Evolutionary conservation across 2,329 filamentous ascomycete species (phyloP), one percentile per base, ranked within the genome.

Genomic region (Xylogone sp.): DNA sequence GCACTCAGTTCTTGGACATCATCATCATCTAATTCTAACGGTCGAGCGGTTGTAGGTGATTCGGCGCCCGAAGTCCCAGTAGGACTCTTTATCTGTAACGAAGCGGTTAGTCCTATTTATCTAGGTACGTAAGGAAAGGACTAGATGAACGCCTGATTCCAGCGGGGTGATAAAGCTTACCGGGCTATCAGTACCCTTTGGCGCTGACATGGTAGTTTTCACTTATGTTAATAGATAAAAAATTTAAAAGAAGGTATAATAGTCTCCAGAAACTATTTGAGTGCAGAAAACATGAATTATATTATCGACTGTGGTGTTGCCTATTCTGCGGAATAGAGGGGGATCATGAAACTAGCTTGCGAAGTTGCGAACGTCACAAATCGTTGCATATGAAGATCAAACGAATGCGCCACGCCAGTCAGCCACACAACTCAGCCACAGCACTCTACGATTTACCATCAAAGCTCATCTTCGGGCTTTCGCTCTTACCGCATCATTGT

Each of bases 11-110:
- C 85, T 64, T 85, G 83, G 48, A 82, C 69, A 63, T 86, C 85
- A 62, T 88, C 84, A 72, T 88, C 85, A 64, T 87, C 83, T 73
- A 86, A 78, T 55, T 86, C 83, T 64, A 86, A 75, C 7, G 83
- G 83, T 61, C 76, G 73, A 49, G 77, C 83, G 43, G 83, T 87
- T 10, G 83, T 86, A 9, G 83, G 83, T 45, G 83, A 86, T 69
- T 87, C 83, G 34, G 83, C 78, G 54, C 68, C 76, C 5, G 34
- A 39, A 49, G 67, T 52, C 49, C 27, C 20, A 16, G 46, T 49
- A 34, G 57, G 57, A 50, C 54, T 60, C 49, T 62, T 64, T 21
- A 59, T 42, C 61, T 62, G 20, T 21, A 47, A 45, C 34, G n/a
- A 48, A 55, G 54, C 16, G 53, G 22, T 45, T 39, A 20, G 21